Percentiles rank a stretch among this genome's conserved stretches.
Evolutionary conservation across 345 rosid species (phyloP).

Genomic region (Passiflora organensis): DNA sequence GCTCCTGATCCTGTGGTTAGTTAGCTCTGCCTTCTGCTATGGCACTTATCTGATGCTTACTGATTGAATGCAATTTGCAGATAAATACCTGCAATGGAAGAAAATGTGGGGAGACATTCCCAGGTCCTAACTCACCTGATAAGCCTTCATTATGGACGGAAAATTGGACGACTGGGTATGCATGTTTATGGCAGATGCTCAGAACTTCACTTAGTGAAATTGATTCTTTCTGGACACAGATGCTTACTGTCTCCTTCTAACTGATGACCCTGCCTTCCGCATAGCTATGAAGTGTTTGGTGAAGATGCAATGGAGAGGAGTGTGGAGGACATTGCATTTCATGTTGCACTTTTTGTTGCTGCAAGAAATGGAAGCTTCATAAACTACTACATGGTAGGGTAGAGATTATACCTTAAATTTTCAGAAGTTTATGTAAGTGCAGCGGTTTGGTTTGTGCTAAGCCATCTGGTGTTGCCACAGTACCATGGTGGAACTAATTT

Average conservation of each 20-base stretch:
- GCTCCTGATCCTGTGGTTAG: conserved; percentile 86
- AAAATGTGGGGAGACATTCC: conserved; percentile 73
- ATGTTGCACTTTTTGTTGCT: conserved; percentile 54
- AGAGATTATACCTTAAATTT: too few relatives aligned
- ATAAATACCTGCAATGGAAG: conserved; percentile 80
- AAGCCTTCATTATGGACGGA: conserved; percentile 92
- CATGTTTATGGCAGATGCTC: neutral
- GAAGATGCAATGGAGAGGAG: conserved; percentile 42
- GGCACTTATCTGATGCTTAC: neutral
- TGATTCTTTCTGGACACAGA: conserved; percentile 2
- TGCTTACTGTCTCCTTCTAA: too few relatives aligned
- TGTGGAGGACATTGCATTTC: conserved; percentile 73
- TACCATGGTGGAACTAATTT: conserved; percentile 92
- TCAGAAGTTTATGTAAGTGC: neutral
- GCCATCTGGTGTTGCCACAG: conserved; percentile 22
- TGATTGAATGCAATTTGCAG: conserved; percentile 25
- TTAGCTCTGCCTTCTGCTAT: conserved; percentile 3
- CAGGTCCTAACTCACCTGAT: conserved; percentile 72
- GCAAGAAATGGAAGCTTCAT: conserved; percentile 76
- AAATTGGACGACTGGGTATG: conserved; percentile 83
- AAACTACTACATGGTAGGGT: conserved; percentile 82
- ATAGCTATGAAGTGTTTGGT: conserved; percentile 61
- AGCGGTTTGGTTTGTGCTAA: neutral
- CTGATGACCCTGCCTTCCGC: too few relatives aligned
- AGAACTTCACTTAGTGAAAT: neutral